Evolutionary conservation across 164 flowering plant species (phyloP).

Genomic region (Amborella trichopoda): DNA sequence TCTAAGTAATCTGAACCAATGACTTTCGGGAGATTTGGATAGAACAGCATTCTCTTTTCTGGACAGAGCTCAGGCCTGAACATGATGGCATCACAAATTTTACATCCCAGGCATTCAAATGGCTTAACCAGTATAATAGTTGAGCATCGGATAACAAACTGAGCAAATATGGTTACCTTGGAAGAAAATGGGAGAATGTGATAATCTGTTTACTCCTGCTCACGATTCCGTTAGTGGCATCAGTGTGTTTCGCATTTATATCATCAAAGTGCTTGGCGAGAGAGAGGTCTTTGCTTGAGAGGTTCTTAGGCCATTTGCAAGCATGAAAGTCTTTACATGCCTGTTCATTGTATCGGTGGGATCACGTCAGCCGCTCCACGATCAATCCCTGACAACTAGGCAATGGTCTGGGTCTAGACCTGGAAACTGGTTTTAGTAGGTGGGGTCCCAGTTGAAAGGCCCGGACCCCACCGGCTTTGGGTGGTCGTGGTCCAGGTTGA

Average conservation of each 20-base stretch:
- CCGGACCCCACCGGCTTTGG: too few species aligned
- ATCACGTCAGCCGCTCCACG: too few species aligned
- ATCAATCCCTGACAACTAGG: too few species aligned
- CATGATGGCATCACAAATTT: background rate
- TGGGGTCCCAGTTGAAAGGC: too few species aligned
- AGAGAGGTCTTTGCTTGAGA: slow-evolving; percentile 40
- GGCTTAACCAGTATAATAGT: too few species aligned
- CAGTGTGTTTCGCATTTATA: slow-evolving; percentile 40
- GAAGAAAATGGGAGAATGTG: slow-evolving; percentile 78
- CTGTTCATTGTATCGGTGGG: too few species aligned
- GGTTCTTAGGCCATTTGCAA: slow-evolving; percentile 65
- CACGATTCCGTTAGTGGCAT: slow-evolving; percentile 29
- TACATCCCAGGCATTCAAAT: background rate
- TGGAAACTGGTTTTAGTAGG: too few species aligned
- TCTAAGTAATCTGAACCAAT: slow-evolving; percentile 74
- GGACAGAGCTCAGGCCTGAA: slow-evolving; percentile 81
- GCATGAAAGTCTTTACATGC: slow-evolving; percentile 78
- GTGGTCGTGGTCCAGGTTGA: too few species aligned
- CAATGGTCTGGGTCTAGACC: too few species aligned
- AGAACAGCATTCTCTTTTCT: slow-evolving; percentile 86
- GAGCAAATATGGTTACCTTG: slow-evolving; percentile 46
- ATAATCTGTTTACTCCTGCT: slow-evolving; percentile 41
- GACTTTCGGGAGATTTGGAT: slow-evolving; percentile 76
- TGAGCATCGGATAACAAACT: background rate
- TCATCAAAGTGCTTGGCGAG: slow-evolving; percentile 61